phyloP scores from a whole-genome alignment of 208 protist genomes.

The Spironucleus salmonicida region DNA sequence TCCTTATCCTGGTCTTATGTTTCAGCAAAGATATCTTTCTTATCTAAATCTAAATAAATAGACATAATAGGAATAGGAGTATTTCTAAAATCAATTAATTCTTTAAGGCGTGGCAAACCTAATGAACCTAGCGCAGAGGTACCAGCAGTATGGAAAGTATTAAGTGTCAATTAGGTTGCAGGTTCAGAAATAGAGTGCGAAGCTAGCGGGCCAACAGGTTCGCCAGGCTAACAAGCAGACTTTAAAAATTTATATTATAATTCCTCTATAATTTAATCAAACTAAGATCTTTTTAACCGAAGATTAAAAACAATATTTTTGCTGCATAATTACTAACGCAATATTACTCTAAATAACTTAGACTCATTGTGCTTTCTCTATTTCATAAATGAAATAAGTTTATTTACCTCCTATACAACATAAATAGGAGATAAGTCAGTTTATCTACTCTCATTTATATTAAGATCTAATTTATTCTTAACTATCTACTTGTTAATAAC shows the following conservation, averaged over 20 bases:
- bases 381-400: background rate
- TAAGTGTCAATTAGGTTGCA: slow-evolving; percentile 99
- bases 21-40: slow-evolving; percentile 56
- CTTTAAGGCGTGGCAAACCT: slow-evolving; percentile 92
- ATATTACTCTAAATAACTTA: slow-evolving; percentile 47
- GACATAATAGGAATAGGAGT: slow-evolving; percentile 74
- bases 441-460: no score
- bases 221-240: slow-evolving; percentile 74
- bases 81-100: slow-evolving; percentile 92
- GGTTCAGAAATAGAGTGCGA: slow-evolving; percentile 97
- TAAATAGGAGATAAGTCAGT: no score
- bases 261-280: slow-evolving; percentile 85
- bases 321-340: slow-evolving; percentile 78
- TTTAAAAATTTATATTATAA: slow-evolving; percentile 73
- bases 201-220: slow-evolving; percentile 91
- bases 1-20: slow-evolving; percentile 58
- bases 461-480: background rate
- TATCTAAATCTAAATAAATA: slow-evolving; percentile 61
- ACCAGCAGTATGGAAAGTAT: slow-evolving; percentile 99
- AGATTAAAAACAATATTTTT: slow-evolving; percentile 74
- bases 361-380: background rate
- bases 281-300: slow-evolving; percentile 70
- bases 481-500: background rate
- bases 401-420: slow-evolving; percentile 21
- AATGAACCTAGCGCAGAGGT: slow-evolving; percentile 95